Evolutionary conservation across 306 rosid genomes (phyloP), one percentile per base, ranked within the genome.

Genomic region (Citrullus amarus): DNA sequence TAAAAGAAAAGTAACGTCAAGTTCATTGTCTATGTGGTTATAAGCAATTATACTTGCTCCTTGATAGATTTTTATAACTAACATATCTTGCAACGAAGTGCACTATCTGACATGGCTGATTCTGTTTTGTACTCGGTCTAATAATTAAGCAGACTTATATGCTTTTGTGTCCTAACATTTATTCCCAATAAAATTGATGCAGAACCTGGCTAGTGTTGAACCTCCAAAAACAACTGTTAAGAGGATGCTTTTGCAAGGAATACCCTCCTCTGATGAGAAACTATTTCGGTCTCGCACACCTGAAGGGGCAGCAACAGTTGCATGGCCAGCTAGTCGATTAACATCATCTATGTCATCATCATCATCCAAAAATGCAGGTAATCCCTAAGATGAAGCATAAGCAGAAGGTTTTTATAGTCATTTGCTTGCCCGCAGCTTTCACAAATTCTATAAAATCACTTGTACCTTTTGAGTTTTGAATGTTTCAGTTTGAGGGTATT

Each of bases 191-290:
- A 69, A 75, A 80, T 74, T 28, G 80, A 57, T 86, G 87, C 88
- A 90, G 98, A 88, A 90, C 83, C 88, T 90, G 97, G 90, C 91
- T 71, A 82, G 82, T 75, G 87, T 87, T 79, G 91, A 94, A 68
- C 97, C 98, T 80, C 89, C 96, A 77, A 92, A 88, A 87, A 87
- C 96, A 41, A 92, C 83, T 60, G 89, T 92, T 44, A 88, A 90
- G 81, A 87, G 98, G 86, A 81, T 82, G 86, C 79, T 88, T 81
- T 85, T 89, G 89, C 89, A 86, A 87, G 95, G 92, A 78, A 77
- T 75, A 57, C 82, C 89, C 13, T 69, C 79, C 7, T 78, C 82
- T 34, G 80, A 80, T 72, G 83, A 86, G 83, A 84, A 84, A 81
- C 82, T 76, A 28, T 48, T 76, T 58, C 78, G 81, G 38, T 77